Conservation (phyloP, 23 red algal species). For the Gracilaria domingensis region DNA sequence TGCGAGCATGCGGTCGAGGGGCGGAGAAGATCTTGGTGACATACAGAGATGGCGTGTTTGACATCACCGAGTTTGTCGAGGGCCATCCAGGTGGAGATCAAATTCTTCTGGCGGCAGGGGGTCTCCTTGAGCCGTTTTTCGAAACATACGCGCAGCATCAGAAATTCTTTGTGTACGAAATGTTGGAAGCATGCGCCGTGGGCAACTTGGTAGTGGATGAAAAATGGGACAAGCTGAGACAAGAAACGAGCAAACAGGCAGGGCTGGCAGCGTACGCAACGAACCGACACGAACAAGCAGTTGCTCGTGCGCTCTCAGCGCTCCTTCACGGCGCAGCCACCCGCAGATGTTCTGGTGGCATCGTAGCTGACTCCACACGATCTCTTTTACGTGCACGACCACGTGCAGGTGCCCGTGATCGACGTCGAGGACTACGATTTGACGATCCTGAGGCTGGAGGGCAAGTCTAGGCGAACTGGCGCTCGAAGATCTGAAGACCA, state of each 20-base stretch:
- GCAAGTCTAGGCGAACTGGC: constrained; percentile 8
- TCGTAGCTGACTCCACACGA: constrained; percentile 74
- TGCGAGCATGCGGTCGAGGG: background rate
- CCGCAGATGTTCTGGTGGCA: constrained; percentile 45
- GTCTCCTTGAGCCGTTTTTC: constrained; percentile 64
- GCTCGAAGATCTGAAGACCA: constrained; percentile 69
- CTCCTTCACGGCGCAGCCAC: constrained; percentile 93
- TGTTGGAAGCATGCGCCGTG: constrained; percentile 73
- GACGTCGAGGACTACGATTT: constrained; percentile 43
- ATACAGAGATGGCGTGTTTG: constrained; percentile 72
- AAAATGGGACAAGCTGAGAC: background rate
- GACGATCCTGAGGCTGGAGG: constrained; percentile 28
- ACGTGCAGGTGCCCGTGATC: constrained; percentile 85
- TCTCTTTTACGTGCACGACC: constrained; percentile 90
- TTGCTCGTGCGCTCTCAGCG: constrained; percentile 63
- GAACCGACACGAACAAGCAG: constrained; percentile 51
- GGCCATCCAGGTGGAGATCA: constrained; percentile 74
- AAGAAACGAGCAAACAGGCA: background rate
- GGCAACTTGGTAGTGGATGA: constrained; percentile 71
- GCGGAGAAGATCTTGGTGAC: constrained; percentile 34
- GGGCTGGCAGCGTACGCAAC: constrained; percentile 55
- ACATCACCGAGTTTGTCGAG: constrained; percentile 80
- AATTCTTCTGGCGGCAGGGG: constrained; percentile 73
- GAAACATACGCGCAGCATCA: constrained; percentile 72
- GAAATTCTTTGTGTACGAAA: constrained; percentile 70